Evolutionary conservation across 2,329 filamentous ascomycete genomes (phyloP), one percentile per base, ranked within the genome.

Genomic region (Monosporascus sp.): DNA sequence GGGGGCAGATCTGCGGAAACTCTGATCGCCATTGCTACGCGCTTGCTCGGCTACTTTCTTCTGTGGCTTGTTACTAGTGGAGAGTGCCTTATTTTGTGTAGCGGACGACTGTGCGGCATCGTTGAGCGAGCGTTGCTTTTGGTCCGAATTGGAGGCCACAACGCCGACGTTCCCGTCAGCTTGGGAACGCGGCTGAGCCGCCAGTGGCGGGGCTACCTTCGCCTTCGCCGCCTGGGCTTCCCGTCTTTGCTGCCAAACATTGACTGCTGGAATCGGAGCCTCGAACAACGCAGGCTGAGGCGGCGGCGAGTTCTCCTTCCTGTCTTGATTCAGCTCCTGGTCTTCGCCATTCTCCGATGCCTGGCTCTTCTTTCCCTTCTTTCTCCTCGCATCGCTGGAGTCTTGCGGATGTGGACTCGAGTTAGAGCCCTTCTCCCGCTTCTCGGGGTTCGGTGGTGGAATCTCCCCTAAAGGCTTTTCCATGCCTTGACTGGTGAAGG

Each of bases 211-310:
- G 15, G 64, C 51, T 6, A 66, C 55, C 62, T 77, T 80, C 24
- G 69, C 67, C 67, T 83, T 85, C 39, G 81, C 75, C 57, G 79
- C 74, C 45, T 78, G 72, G 47, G 84, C 84, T 63, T 90, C 86
- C 62, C 81, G 86, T 52, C 92, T 83, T 71, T 92, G 84, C 57
- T 85, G 81, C 93, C 94, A 99, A 57, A 92, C 76, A 69, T 99
- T 99, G 53, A 97, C 88, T 2, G 83, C 70, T 1, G 94, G 94
- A 44, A 89, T 78, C 31, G 90, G 88, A 18, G 93, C 93, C 55
- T 94, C 90, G 47, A 87, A 86, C 42, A 96, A 76, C 62, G 86
- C 81, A 45, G 83, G 73, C 62, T 85, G 83, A 61, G 81, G 74
- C 15, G 75, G 74, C 55, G 82, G 74, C 54, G 81, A 79, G 60